phyloP scores from a whole-genome alignment of 2,329 filamentous ascomycete species.

The Penicillium sp. region DNA sequence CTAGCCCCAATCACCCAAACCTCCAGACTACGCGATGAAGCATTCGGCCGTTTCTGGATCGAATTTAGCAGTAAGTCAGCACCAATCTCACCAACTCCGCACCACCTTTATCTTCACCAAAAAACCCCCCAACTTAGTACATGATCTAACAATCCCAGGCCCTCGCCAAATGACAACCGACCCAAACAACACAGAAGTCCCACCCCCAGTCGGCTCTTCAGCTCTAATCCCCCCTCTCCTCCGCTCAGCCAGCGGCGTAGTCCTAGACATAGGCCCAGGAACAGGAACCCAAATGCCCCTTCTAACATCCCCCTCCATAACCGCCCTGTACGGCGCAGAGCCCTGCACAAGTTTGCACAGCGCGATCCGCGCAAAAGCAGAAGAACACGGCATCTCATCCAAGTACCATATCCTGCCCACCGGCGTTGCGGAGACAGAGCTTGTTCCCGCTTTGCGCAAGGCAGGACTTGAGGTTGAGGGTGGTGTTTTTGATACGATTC shows the following conservation, averaged over 20 bases:
- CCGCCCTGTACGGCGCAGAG: constrained; percentile 57
- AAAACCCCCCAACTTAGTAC: no score
- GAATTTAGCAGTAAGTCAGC: constrained; percentile 36
- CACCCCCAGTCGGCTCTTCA: constrained; percentile 29
- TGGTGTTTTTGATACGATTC: constrained; percentile 57
- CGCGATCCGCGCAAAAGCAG: constrained; percentile 45
- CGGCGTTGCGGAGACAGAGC: constrained; percentile 49
- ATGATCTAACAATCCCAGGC: constrained; percentile 2
- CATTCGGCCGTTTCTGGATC: constrained; percentile 46
- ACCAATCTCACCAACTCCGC: not conserved
- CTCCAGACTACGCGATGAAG: constrained; percentile 38
- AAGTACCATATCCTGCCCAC: constrained; percentile 55
- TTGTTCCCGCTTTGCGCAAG: constrained; percentile 39
- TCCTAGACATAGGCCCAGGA: constrained; percentile 56
- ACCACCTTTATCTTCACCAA: not conserved
- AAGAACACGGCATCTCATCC: constrained; percentile 43
- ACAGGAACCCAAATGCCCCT: constrained; percentile 53
- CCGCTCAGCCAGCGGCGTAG: constrained; percentile 42
- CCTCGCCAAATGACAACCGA: constrained; percentile 13
- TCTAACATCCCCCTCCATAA: constrained; percentile 48
- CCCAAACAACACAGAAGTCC: constrained; percentile 11
- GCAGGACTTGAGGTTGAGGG: constrained; percentile 19
- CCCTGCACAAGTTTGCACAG: constrained; percentile 53
- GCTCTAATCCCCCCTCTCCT: constrained; percentile 46
- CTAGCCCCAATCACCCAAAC: constrained; percentile 37